Evolutionary conservation across 305 asterid species (phyloP), one percentile per base, ranked within the genome.

Genomic region (Rubia peregrina): DNA sequence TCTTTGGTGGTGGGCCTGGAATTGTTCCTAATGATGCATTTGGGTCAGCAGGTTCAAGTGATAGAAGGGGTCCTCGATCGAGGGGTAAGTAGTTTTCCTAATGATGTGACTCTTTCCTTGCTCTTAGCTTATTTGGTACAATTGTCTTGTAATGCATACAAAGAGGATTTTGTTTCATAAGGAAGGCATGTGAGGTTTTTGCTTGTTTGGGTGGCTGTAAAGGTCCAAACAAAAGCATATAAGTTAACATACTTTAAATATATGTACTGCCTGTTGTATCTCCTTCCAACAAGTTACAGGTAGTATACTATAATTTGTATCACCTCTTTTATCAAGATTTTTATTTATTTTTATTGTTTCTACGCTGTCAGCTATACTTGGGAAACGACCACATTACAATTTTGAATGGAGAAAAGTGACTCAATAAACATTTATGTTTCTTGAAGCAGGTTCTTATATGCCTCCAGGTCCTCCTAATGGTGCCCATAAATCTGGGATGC

Each of bases 1-100:
- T 81, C 89, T 89, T 89, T 80, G 96, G 97, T 38, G 96, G 96
- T 70, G 96, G 97, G 66, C 89, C 92, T 61, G 98, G 99, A 73
- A 69, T 87, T 67, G 81, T 86, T 78, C 87, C 94, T 46, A 82
- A 67, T 79, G 99, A 95, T 73, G 74, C 80, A 74, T 87, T 91
- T 74, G 98, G 92, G 62, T 81, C 96, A 10, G 84, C 95, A 22
- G 82, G 82, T 75, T 73, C 89, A 66, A 87, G 69, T 83, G 99
- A 92, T 68, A 84, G 96, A 81, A 86, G 98, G 81, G 94, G 86
- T 65, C 76, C 89, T 75, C 96, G 96, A 70, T 83, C 95, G 55
- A 87, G 99, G 86, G 98, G 99, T 91, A 81, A 41, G 84, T 65
- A 57, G 12, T 11, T 40, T n/a, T 49, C 22, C 13, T 33, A 70